Conservation (phyloP, 1,139 yeast species). For the Kodamaea arcana region DNA sequence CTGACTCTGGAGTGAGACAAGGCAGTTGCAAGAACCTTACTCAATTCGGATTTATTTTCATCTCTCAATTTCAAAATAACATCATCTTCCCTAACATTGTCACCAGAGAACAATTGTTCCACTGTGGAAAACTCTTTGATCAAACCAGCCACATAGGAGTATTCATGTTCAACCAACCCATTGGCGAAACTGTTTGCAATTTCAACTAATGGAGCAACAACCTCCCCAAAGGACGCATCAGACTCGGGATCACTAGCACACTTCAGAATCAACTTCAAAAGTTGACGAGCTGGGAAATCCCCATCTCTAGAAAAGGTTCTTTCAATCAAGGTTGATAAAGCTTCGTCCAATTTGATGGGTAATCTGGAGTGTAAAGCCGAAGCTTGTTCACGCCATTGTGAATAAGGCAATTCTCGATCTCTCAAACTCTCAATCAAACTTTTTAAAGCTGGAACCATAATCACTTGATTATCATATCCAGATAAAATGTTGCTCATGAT, state of each 20-base stretch:
- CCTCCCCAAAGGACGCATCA: conserved; percentile 49
- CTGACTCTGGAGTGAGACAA: conserved; percentile 91
- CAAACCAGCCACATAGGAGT: conserved; percentile 63
- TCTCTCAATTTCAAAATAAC: conserved; percentile 84
- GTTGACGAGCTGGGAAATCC: conserved; percentile 91
- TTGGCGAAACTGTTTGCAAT: conserved; percentile 67
- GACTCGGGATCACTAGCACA: conserved; percentile 47
- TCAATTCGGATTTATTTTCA: conserved; percentile 72
- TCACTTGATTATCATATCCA: conserved; percentile 94
- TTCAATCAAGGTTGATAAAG: conserved; percentile 61
- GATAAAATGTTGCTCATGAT: conserved; percentile 73
- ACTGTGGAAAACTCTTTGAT: conserved; percentile 70
- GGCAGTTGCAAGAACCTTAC: conserved; percentile 65
- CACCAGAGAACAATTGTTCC: conserved; percentile 74
- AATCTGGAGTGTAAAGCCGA: conserved; percentile 92
- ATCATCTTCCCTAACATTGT: conserved; percentile 76
- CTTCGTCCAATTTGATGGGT: conserved; percentile 70
- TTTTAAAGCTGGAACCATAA: conserved; percentile 78
- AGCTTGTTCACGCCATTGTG: conserved; percentile 83
- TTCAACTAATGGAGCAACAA: conserved; percentile 67
- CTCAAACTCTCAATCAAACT: conserved; percentile 68
- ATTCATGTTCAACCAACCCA: conserved; percentile 85
- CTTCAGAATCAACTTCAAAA: conserved; percentile 59
- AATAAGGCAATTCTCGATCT: conserved; percentile 80
- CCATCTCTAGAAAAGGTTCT: conserved; percentile 65